Base-by-base conservation (phyloP, 257 asterid species). In the Nicotiana knightiana region DNA sequence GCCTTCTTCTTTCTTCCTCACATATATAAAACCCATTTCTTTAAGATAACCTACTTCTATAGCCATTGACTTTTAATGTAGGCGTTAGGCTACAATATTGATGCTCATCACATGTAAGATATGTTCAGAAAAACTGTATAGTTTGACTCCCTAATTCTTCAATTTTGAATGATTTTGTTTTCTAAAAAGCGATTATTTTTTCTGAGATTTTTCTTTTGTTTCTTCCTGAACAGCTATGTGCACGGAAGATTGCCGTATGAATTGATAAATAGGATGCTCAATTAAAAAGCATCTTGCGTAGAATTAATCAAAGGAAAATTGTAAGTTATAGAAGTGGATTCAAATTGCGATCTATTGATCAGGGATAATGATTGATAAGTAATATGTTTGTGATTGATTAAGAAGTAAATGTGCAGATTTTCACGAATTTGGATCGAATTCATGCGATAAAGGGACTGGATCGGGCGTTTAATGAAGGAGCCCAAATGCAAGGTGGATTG, bases 221-320 rank as follows among this genome's bases (percentile, higher is more conserved):
- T 54, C 65, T 16, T 54, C 11, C 1, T 59, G 26, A 53, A 63
- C 88, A 93, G 99, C 82, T 81, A 87, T 87, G 98, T 95, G 78
- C 99, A 95, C 90, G 99, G 99, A 80, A 93, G 94, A 77, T 87
- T 95, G 79, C 97, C 99, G 0, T 95, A 93, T 70, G 89, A 93
- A 83, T 77, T 89, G 90, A 91, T 93, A 84, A 85, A 83, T 93
- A 93, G 9, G 90, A 92, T 82, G 5, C 90, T 12, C 90, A 87
- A 46, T 83, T 95, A 63, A 92, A 90, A 57, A 87, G 78, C 81
- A 83, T 92, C 3, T 67, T 95, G 85, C 88, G 84, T 64, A 86
- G 93, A 58, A 91, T 93, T 88, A 87, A 86, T 70, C 98, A 91
- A 76, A 86, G 96, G 10, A 93, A 91, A 90, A 90, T 95, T 37